Conservation (phyloP, 2,329 filamentous ascomycete species). For the Neodidymelliopsis sp. region DNA sequence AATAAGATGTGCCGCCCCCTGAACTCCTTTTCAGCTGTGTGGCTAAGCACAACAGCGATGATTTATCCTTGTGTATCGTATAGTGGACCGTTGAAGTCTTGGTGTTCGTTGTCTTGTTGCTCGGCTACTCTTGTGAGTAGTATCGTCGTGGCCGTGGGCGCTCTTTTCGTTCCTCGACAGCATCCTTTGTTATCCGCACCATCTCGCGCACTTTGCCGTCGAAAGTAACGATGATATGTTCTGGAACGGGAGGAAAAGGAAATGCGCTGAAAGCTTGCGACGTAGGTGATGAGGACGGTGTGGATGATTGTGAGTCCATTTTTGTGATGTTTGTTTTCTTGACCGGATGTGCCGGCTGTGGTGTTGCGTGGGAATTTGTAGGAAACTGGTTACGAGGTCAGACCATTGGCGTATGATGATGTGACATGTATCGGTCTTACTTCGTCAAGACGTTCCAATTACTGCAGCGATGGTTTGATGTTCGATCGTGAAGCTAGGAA, state of each 20-base stretch:
- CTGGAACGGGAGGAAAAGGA: slow-evolving; percentile 28
- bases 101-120: not conserved
- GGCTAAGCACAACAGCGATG: slow-evolving; percentile 2
- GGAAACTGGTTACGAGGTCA: not conserved
- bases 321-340: not conserved
- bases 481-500: not conserved
- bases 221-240: slow-evolving; percentile 39
- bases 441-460: not conserved
- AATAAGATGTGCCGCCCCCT: not conserved
- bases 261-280: slow-evolving; percentile 9
- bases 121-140: slow-evolving; percentile 16
- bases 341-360: slow-evolving; percentile 1
- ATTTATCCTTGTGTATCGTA: slow-evolving; percentile 2
- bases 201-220: slow-evolving; percentile 38
- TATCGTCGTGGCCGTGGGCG: slow-evolving; percentile 10
- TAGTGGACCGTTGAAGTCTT: not conserved
- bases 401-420: not conserved
- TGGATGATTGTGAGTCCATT: slow-evolving; percentile 12
- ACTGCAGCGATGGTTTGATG: not conserved
- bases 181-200: slow-evolving; percentile 29
- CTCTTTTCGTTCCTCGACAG: slow-evolving; percentile 4
- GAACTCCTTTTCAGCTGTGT: slow-evolving; percentile 14
- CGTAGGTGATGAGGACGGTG: slow-evolving; percentile 11
- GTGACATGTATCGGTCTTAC: slow-evolving; percentile 4
- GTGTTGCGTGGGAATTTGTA: not conserved